These are phyloP conservation scores for Vitis rupestris DNA, from an alignment of 164 flowering plant species.

Conservation along the genomic window DNA sequence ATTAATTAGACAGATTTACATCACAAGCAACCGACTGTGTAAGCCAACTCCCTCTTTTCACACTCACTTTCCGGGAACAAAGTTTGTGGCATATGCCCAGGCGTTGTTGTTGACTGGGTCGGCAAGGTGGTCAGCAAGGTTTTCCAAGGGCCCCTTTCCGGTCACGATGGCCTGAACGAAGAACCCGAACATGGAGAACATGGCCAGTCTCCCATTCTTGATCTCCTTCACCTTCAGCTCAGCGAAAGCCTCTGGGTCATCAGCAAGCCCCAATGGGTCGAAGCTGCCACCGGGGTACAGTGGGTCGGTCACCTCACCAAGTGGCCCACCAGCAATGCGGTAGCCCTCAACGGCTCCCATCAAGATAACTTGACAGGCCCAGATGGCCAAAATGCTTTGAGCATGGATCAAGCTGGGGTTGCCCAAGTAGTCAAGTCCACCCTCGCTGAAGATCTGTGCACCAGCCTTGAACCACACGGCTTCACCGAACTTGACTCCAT, in stretches of 20 bases:
- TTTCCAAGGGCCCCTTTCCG: conserved; percentile 41
- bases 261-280: conserved; percentile 44
- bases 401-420: conserved; percentile 47
- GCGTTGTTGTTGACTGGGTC: conserved; percentile 48
- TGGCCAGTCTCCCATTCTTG: conserved; percentile 42
- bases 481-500: conserved; percentile 42
- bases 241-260: conserved; percentile 41
- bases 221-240: conserved; percentile 44
- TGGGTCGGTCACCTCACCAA: conserved; percentile 37
- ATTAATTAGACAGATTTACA: neutral
- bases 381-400: conserved; percentile 41
- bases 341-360: conserved; percentile 48
- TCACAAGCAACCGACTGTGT: no score
- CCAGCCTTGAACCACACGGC: conserved; percentile 52
- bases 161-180: conserved; percentile 46
- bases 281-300: conserved; percentile 43
- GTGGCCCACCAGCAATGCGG: conserved; percentile 41
- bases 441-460: conserved; percentile 45
- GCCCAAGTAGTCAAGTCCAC: conserved; percentile 49
- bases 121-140: conserved; percentile 40
- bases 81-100: conserved; percentile 48
- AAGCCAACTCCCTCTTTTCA: neutral
- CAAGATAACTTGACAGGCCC: conserved; percentile 37
- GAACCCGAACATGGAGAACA: conserved; percentile 52
- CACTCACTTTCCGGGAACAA: conserved; percentile 44